These are phyloP conservation scores for Aspergillus sclerotialis DNA, from an alignment of 2,329 filamentous ascomycete genomes.

Conservation along the genomic window DNA sequence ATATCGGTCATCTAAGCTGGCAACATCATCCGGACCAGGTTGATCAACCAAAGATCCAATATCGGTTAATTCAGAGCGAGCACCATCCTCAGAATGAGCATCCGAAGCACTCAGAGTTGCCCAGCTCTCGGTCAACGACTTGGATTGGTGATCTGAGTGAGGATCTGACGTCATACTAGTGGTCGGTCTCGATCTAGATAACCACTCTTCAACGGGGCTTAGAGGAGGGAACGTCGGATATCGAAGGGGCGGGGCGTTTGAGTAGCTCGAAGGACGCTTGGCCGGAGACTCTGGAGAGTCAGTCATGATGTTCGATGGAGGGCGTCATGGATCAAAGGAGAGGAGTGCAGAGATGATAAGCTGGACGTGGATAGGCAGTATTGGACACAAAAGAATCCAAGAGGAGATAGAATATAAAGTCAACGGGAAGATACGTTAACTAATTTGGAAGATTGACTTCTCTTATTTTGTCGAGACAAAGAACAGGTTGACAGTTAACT, in stretches of 20 bases:
- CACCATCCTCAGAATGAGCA: constrained; percentile 38
- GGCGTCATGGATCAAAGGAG: constrained; percentile 15
- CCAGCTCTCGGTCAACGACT: constrained; percentile 41
- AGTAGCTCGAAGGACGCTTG: constrained; percentile 20
- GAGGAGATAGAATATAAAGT: constrained; percentile 6
- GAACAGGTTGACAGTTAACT: constrained; percentile 3
- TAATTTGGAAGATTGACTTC: too few species aligned
- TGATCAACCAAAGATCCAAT: constrained; percentile 37
- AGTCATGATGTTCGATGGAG: constrained; percentile 25
- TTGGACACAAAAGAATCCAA: too few species aligned
- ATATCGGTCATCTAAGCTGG: constrained; percentile 36
- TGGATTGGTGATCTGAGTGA: constrained; percentile 16
- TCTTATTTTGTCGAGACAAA: too few species aligned
- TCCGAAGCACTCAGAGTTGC: constrained; percentile 39
- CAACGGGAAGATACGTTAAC: constrained; percentile 13
- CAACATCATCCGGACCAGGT: constrained; percentile 36
- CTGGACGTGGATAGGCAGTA: constrained; percentile 1
- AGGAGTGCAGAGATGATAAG: constrained; percentile 10
- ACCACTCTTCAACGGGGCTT: constrained; percentile 34
- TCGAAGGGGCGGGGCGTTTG: constrained; percentile 25
- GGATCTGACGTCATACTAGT: constrained; percentile 33
- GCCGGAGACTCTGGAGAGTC: constrained; percentile 27
- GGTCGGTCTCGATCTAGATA: constrained; percentile 35
- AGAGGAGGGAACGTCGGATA: constrained; percentile 37
- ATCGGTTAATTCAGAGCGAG: constrained; percentile 39